Percentiles rank a stretch among this genome's conserved stretches.
phyloP scores from a whole-genome alignment of 257 asterid species.

The Hygrophila difformis region DNA sequence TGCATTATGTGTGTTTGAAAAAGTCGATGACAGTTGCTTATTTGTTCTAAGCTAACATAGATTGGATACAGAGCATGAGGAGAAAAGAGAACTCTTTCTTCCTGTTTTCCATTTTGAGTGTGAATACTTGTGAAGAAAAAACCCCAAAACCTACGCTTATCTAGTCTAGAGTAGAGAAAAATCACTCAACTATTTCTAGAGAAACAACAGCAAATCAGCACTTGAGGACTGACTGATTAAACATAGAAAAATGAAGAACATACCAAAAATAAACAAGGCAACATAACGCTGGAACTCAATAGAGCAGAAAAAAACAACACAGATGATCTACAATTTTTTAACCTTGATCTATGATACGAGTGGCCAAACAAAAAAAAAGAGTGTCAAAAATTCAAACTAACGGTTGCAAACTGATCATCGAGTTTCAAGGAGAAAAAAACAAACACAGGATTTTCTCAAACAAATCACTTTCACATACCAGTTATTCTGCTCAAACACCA shows the following conservation, averaged over 20 bases:
- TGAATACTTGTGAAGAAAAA: no score
- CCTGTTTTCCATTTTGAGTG: no score
- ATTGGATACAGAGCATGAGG: no score
- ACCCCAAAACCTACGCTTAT: no score
- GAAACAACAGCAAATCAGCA: neutral
- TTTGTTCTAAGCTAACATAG: no score
- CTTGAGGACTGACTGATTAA: neutral
- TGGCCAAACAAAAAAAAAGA: no score
- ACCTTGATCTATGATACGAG: constrained; percentile 15
- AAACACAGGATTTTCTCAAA: constrained; percentile 7
- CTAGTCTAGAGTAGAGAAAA: no score
- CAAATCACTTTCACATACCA: constrained; percentile 9
- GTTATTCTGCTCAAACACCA: constrained; percentile 8
- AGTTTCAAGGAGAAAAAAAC: constrained; percentile 6
- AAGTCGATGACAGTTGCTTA: no score
- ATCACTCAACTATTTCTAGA: neutral
- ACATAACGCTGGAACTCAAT: neutral
- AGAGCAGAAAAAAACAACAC: neutral
- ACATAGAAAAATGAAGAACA: neutral
- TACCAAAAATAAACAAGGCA: no score
- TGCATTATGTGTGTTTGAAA: no score
- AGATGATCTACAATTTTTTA: neutral
- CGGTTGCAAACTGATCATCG: neutral
- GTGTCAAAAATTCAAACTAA: constrained; percentile 4
- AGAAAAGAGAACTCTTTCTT: no score